phyloP scores from a whole-genome alignment of 2,329 filamentous ascomycete genomes.

The Ophiostoma triangulosporum region DNA sequence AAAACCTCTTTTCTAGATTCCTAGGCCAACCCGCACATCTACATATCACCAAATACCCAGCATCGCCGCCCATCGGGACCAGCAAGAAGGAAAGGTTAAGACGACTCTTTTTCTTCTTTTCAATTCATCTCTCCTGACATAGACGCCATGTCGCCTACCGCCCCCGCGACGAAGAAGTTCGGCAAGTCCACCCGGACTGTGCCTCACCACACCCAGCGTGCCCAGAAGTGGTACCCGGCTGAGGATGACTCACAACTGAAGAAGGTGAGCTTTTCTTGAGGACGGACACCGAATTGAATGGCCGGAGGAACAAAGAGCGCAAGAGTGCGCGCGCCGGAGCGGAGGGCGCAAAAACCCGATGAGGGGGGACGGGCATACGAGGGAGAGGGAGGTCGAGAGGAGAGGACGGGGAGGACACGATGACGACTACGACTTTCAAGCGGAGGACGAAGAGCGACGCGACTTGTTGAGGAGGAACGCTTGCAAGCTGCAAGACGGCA shows the following conservation, averaged over 20 bases:
- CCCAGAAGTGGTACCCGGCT: constrained; percentile 97
- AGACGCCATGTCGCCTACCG: constrained; percentile 55
- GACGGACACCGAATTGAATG: background rate
- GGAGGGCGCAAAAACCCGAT: background rate
- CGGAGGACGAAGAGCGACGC: background rate
- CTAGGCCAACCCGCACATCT: constrained; percentile 10
- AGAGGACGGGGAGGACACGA: background rate
- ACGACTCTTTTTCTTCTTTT: constrained; percentile 7
- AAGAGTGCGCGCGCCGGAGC: background rate
- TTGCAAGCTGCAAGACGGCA: too few relatives aligned
- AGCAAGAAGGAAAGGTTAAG: constrained; percentile 9
- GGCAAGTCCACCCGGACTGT: constrained; percentile 80
- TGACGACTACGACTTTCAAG: background rate
- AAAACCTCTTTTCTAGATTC: constrained; percentile 6
- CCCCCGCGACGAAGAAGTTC: constrained; percentile 79
- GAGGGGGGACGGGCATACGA: background rate
- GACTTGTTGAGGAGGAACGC: background rate
- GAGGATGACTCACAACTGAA: constrained; percentile 79
- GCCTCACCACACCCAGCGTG: constrained; percentile 78
- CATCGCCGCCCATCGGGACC: constrained; percentile 10
- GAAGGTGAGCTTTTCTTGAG: constrained; percentile 60
- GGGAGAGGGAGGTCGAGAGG: background rate
- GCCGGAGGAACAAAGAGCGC: background rate
- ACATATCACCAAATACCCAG: constrained; percentile 4
- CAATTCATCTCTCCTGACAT: constrained; percentile 1